Evolutionary conservation across 2,329 filamentous ascomycete species (phyloP), one percentile per base, ranked within the genome.

Genomic region (Stachybotrys chartarum): DNA sequence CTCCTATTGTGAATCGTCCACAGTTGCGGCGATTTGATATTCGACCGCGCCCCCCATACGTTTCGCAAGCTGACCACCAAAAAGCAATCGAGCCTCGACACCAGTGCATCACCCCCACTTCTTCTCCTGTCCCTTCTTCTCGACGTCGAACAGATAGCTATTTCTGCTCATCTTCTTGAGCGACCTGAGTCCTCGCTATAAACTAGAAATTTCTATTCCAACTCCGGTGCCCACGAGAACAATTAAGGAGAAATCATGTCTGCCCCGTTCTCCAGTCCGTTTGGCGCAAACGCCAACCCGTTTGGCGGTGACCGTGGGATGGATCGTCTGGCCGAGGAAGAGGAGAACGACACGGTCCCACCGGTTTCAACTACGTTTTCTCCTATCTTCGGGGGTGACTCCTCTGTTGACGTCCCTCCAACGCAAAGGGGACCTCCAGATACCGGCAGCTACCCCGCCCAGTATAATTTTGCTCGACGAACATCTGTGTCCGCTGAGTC

Each of bases 401-500:
- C 77, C 59, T 70, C 71, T 39, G 61, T 70, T 31, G 79, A 82
- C 48, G 63, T 68, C 18, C 76, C 77, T 18, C 73, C 77, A 14
- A 74, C 76, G 57, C 66, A 77, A 63, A 68, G 79, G 69, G 72
- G 71, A 63, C 69, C 77, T 24, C 78, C 80, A 56, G 82, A 83
- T 57, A 75, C 81, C 45, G 85, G 90, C 61, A 85, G 84, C 64
- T 90, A 96, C 68, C 94, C 94, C 55, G 88, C 84, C 63, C 92
- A 97, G 71, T 97, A 97, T 76, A 96, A 96, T 71, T 87, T 96
- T 73, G 89, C 85, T 64, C 88, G 94, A 60, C 90, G 94, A 65
- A 97, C 92, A 45, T 97, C 94, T 4, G 94, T 99, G 54, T 97
- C 94, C 46, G 94, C 94, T 52, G 94, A 99, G 74, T 97, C 93